phyloP scores from a whole-genome alignment of 2,329 filamentous ascomycete genomes.

The Hymenoscyphus occultus region DNA sequence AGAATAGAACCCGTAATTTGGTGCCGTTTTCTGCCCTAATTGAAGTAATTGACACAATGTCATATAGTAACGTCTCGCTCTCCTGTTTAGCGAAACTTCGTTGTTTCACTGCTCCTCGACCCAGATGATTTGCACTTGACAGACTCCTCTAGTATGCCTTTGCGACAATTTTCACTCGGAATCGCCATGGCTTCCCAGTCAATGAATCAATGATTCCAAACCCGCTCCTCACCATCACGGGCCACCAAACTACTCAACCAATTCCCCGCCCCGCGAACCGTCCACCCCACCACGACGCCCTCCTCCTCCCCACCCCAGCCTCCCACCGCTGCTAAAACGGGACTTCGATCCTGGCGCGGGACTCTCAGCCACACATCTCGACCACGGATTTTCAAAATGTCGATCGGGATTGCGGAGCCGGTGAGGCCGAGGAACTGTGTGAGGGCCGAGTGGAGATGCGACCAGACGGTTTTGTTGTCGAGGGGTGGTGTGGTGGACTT shows the following conservation, averaged over 20 bases:
- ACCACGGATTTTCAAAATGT: conserved; percentile 62
- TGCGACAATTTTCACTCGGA: not conserved
- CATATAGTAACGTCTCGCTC: not conserved
- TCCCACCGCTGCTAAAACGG: conserved; percentile 62
- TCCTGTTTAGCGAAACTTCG: not conserved
- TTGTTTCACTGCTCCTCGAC: not conserved
- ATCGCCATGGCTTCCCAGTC: not conserved
- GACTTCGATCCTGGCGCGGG: conserved; percentile 56
- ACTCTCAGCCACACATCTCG: conserved; percentile 62
- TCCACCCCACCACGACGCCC: conserved; percentile 41
- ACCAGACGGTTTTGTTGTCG: conserved; percentile 60
- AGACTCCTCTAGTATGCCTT: not conserved
- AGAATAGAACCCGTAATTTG: conserved; percentile 12
- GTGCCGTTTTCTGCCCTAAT: not conserved
- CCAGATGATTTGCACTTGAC: not conserved
- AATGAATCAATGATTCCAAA: conserved; percentile 28
- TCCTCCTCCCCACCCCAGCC: conserved; percentile 53
- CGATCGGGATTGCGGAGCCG: conserved; percentile 64
- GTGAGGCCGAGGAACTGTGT: conserved; percentile 67
- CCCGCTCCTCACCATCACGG: conserved; percentile 29
- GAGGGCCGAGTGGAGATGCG: conserved; percentile 62
- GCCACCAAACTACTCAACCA: conserved; percentile 61
- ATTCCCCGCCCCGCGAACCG: conserved; percentile 56
- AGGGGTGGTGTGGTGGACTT: conserved; percentile 36
- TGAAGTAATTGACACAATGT: not conserved